These are phyloP conservation scores for Candida sanyiensis DNA, from an alignment of 805 yeast genomes.

Conservation along the genomic window DNA sequence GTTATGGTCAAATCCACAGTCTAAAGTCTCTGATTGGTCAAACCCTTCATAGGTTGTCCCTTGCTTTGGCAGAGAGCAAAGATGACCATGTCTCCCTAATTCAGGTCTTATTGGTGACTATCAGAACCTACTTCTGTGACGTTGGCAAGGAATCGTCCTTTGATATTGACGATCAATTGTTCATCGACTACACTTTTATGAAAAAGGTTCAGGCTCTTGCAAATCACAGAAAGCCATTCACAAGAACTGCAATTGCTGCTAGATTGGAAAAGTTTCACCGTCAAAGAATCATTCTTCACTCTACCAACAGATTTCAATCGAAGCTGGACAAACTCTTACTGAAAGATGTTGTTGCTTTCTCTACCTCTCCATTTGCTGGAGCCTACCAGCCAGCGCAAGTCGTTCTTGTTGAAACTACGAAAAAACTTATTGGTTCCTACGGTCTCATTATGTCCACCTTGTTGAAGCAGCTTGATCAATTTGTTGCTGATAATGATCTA, in stretches of 20 bases:
- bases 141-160: constrained; percentile 68
- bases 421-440: constrained; percentile 63
- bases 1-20: constrained; percentile 51
- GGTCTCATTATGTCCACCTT: constrained; percentile 46
- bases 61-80: constrained; percentile 40
- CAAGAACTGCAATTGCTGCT: constrained; percentile 73
- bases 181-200: constrained; percentile 49
- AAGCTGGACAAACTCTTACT: constrained; percentile 57
- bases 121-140: constrained; percentile 75
- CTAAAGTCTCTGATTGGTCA: constrained; percentile 55
- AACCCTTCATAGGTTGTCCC: constrained; percentile 52
- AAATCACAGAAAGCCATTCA: constrained; percentile 60
- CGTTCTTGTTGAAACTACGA: constrained; percentile 61
- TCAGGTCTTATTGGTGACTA: constrained; percentile 54
- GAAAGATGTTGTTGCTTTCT: constrained; percentile 55
- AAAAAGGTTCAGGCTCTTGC: constrained; percentile 57
- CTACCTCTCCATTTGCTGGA: constrained; percentile 65
- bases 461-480: constrained; percentile 42
- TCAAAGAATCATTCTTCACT: constrained; percentile 63
- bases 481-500: constrained; percentile 43
- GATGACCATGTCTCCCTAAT: constrained; percentile 62
- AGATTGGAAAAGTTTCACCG: constrained; percentile 70
- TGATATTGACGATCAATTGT: constrained; percentile 47
- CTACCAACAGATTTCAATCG: constrained; percentile 68
- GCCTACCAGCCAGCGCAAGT: constrained; percentile 67